These are phyloP conservation scores for Diaporthe ilicicola DNA, from an alignment of 2,329 filamentous ascomycete species.

Conservation along the genomic window DNA sequence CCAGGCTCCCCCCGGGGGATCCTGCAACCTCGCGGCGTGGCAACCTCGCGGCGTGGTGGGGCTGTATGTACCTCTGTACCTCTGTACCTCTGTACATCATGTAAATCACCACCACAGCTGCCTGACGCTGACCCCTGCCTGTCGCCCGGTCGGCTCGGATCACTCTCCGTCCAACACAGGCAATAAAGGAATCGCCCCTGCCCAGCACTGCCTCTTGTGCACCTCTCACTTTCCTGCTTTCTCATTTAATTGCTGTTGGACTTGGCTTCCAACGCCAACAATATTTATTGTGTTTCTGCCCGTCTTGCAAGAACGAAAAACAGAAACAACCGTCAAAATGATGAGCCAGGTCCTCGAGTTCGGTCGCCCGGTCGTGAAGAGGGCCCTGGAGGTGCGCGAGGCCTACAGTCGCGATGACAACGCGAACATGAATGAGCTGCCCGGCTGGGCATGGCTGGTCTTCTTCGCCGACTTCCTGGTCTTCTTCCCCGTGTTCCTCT, in stretches of 20 bases:
- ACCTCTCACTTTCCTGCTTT: neutral
- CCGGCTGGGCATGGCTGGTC: conserved; percentile 51
- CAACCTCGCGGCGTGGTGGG: conserved; percentile 13
- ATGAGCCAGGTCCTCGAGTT: conserved; percentile 19
- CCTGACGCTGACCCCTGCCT: neutral
- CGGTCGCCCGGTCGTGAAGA: conserved; percentile 29
- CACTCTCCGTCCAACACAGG: neutral
- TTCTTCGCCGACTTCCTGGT: conserved; percentile 51
- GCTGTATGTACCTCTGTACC: too few relatives aligned
- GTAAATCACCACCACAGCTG: conserved; percentile 18
- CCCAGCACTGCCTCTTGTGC: neutral
- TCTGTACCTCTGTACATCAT: too few relatives aligned
- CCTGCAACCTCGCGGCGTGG: conserved; percentile 13
- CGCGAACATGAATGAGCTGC: conserved; percentile 40
- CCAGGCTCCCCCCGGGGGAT: neutral
- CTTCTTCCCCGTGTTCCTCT: conserved; percentile 54
- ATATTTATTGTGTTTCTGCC: neutral
- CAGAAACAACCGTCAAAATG: conserved; percentile 9
- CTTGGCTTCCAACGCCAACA: neutral
- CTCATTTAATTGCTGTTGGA: neutral
- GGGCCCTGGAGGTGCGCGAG: conserved; percentile 24
- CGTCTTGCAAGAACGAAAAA: neutral
- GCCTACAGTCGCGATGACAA: conserved; percentile 9
- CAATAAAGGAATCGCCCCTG: conserved; percentile 15
- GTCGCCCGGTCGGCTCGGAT: conserved; percentile 17